These are phyloP conservation scores for Wickerhamiella bombiphila DNA, from an alignment of 805 yeast genomes.

Conservation along the genomic window DNA sequence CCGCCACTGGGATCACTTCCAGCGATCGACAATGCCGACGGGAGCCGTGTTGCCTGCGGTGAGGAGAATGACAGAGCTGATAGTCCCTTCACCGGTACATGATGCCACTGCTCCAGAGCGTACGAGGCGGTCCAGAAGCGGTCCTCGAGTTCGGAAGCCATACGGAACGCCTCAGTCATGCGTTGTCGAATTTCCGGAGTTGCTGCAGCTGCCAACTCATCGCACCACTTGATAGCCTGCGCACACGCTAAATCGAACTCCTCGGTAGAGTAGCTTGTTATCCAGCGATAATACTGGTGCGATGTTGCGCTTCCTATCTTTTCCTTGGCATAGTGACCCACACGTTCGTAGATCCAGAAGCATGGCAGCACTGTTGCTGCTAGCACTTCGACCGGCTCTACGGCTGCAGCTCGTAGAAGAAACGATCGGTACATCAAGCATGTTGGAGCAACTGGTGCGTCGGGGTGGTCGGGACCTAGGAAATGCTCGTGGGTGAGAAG, in stretches of 20 bases:
- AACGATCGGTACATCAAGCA: slow-evolving; percentile 15
- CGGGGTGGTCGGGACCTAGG: neutral
- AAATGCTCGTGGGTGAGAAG: slow-evolving; percentile 11
- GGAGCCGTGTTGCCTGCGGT: neutral
- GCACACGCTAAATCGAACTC: slow-evolving; percentile 41
- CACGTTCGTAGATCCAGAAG: slow-evolving; percentile 16
- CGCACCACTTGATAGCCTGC: slow-evolving; percentile 22
- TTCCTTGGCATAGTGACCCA: slow-evolving; percentile 51
- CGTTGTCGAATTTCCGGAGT: slow-evolving; percentile 7
- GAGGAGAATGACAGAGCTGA: neutral
- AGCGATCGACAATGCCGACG: slow-evolving; percentile 15
- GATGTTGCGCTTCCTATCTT: slow-evolving; percentile 39
- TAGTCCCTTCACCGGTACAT: neutral
- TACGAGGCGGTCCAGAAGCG: slow-evolving; percentile 16
- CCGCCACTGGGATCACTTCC: slow-evolving; percentile 85
- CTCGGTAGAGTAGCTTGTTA: slow-evolving; percentile 43
- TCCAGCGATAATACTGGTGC: slow-evolving; percentile 34
- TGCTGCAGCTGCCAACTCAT: slow-evolving; percentile 10
- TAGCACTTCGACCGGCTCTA: slow-evolving; percentile 12
- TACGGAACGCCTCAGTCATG: slow-evolving; percentile 13
- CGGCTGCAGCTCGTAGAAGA: slow-evolving; percentile 9
- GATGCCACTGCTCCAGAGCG: slow-evolving; percentile 12
- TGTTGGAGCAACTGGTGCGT: neutral
- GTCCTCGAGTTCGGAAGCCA: slow-evolving; percentile 10
- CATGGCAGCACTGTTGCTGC: slow-evolving; percentile 17